phyloP scores from a whole-genome alignment of 2,329 filamentous ascomycete species.

The Hypoxylon sp. region DNA sequence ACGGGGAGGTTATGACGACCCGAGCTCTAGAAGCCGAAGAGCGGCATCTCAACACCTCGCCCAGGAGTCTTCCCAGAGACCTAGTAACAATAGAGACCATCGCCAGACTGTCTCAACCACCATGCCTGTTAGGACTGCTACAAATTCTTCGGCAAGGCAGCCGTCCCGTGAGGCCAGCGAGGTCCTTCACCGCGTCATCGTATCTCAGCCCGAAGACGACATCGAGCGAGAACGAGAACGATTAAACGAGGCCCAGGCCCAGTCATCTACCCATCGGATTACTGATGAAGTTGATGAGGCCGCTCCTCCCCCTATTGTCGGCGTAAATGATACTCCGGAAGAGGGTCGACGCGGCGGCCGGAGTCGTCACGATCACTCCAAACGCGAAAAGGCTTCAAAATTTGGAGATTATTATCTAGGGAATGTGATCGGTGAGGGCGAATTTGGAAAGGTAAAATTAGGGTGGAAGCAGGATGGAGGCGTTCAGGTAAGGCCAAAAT shows the following conservation, averaged over 20 bases:
- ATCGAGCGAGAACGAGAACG: slow-evolving; percentile 79
- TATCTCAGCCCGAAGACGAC: slow-evolving; percentile 82
- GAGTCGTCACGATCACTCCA: slow-evolving; percentile 73
- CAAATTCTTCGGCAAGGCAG: slow-evolving; percentile 68
- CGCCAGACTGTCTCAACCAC: slow-evolving; percentile 55
- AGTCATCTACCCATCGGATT: slow-evolving; percentile 51
- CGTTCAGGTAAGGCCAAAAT: slow-evolving; percentile 72
- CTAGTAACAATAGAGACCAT: slow-evolving; percentile 59
- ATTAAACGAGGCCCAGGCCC: slow-evolving; percentile 71
- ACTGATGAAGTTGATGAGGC: slow-evolving; percentile 60
- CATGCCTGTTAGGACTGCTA: slow-evolving; percentile 63
- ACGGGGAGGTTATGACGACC: slow-evolving; percentile 55
- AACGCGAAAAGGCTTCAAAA: slow-evolving; percentile 81
- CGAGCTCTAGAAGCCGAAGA: slow-evolving; percentile 59
- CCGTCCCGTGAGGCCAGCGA: slow-evolving; percentile 83
- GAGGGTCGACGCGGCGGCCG: slow-evolving; percentile 66
- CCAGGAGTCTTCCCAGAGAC: slow-evolving; percentile 59
- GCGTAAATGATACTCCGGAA: slow-evolving; percentile 59
- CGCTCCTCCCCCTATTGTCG: slow-evolving; percentile 62
- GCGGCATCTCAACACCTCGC: slow-evolving; percentile 54
- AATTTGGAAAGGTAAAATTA: slow-evolving; percentile 98
- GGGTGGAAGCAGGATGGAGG: slow-evolving; percentile 98
- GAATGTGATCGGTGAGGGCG: slow-evolving; percentile 95
- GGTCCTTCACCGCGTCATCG: slow-evolving; percentile 81
- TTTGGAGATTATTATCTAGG: slow-evolving; percentile 97